These are phyloP conservation scores for Cyclotella cryptica DNA, from an alignment of 108 stramenopile genomes.

Conservation along the genomic window DNA sequence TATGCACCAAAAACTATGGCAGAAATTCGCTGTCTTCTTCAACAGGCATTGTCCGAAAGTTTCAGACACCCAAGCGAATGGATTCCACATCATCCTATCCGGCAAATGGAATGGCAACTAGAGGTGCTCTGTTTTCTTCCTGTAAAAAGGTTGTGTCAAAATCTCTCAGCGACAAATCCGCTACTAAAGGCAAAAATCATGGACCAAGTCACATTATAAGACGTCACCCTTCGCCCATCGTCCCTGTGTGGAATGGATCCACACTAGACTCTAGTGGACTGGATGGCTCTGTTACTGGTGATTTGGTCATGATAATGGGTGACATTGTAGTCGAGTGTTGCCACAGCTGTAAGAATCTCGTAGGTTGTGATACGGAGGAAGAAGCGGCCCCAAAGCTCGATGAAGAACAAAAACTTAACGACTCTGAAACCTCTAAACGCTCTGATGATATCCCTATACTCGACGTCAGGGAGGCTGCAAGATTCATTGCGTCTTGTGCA, in stretches of 20 bases:
- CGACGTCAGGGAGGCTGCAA: slow-evolving; percentile 25
- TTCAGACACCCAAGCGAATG: slow-evolving; percentile 47
- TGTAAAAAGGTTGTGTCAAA: not conserved
- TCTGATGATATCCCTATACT: not conserved
- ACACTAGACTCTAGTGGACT: slow-evolving; percentile 34
- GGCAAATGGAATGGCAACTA: not conserved
- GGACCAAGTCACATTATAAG: slow-evolving; percentile 38
- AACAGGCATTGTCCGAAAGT: slow-evolving; percentile 24
- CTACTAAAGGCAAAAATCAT: not conserved
- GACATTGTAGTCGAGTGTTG: slow-evolving; percentile 53
- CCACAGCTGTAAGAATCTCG: slow-evolving; percentile 9
- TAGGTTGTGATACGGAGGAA: not conserved
- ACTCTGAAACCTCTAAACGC: not conserved
- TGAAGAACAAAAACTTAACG: slow-evolving; percentile 4
- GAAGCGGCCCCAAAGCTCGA: not conserved
- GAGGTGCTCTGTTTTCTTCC: not conserved
- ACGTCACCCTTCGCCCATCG: slow-evolving; percentile 47
- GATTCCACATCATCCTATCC: not conserved
- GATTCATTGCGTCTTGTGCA: slow-evolving; percentile 22
- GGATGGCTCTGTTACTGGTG: slow-evolving; percentile 47
- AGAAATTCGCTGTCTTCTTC: slow-evolving; percentile 12
- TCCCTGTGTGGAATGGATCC: slow-evolving; percentile 55
- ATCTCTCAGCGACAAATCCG: not conserved
- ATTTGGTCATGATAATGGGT: slow-evolving; percentile 59
- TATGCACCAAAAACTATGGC: slow-evolving; percentile 14